Evolutionary conservation across 169 alveolate genomes (phyloP), one percentile per base, ranked within the genome.

Genomic region (Plasmodium berghei): DNA sequence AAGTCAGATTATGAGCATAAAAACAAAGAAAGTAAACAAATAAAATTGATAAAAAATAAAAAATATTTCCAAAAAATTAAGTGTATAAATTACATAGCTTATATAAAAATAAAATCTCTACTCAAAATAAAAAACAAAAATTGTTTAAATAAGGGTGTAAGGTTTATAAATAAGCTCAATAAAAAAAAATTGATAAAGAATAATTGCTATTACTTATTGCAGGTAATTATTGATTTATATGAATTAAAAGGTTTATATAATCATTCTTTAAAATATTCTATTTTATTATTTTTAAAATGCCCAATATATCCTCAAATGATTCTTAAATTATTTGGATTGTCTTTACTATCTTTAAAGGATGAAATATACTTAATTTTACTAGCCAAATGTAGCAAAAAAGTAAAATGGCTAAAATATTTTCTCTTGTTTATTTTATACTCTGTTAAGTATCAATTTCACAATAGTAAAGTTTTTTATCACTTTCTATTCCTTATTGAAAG

Each of bases 231-330:
- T 34, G 49, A 69, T 16, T 12, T 83, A 42, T 83, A 67, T 49
- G 90, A 83, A 83, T 54, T 83, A 56, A 71, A 69, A 26, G 90
- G 90, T 14, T 83, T 83, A 59, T 83, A 42, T 40, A 67, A 66
- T 54, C 22, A 26, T 8, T 20, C 90, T 5, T 52, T 83, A 34
- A 67, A 54, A 67, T 83, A 67, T 66, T 83, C 85, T 34, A 83
- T 67, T n/a, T 12, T 83, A 49, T 52, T 83, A 55, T 83, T 83
- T 24, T 83, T 83, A 64, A 66, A 83, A 24, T 83, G 48, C 14
- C 90, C 90, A 12, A 14, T 46, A 26, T 54, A 83, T 55, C 90
- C 90, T 5, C 85, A 83, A 54, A 67, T 83, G 10, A 66, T 83
- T 46, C 64, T 59, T 46, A 83, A 83, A 28, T 54, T 83, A 45